phyloP scores from a whole-genome alignment of 306 rosid genomes.

The Cucurbita pepo region DNA sequence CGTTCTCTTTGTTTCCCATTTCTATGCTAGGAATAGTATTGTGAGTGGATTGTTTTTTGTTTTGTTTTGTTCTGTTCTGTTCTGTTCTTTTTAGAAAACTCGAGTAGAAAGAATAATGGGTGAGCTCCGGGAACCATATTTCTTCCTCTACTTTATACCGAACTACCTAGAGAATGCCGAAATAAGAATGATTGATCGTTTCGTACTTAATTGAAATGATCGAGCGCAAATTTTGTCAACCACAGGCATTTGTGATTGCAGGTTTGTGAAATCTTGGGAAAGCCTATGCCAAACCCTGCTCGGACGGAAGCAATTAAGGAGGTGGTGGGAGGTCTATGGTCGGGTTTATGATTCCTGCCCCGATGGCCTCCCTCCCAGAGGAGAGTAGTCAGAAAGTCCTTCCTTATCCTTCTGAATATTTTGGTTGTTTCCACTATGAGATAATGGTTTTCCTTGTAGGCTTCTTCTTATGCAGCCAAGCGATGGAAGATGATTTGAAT shows the following conservation, averaged over 20 bases:
- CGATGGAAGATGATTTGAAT: too few relatives aligned
- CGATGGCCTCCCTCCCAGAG: not conserved
- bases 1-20: not conserved
- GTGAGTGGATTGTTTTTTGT: not conserved
- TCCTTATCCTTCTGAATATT: not conserved
- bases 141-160: not conserved
- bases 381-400: not conserved
- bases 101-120: not conserved
- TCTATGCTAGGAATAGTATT: not conserved
- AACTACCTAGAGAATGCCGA: not conserved
- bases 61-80: too few relatives aligned
- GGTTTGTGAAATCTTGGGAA: not conserved
- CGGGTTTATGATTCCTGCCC: not conserved
- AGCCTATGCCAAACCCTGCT: not conserved
- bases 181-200: not conserved
- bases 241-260: not conserved
- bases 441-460: too few relatives aligned
- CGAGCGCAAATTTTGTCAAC: constrained; percentile 1
- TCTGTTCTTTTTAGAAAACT: not conserved
- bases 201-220: not conserved
- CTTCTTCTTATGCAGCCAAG: too few relatives aligned
- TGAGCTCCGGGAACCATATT: not conserved
- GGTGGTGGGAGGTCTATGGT: not conserved
- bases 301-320: not conserved
- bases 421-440: too few relatives aligned